These are phyloP conservation scores for Aquilaria agallochum DNA, from an alignment of 441 rosid genomes.

Conservation along the genomic window DNA sequence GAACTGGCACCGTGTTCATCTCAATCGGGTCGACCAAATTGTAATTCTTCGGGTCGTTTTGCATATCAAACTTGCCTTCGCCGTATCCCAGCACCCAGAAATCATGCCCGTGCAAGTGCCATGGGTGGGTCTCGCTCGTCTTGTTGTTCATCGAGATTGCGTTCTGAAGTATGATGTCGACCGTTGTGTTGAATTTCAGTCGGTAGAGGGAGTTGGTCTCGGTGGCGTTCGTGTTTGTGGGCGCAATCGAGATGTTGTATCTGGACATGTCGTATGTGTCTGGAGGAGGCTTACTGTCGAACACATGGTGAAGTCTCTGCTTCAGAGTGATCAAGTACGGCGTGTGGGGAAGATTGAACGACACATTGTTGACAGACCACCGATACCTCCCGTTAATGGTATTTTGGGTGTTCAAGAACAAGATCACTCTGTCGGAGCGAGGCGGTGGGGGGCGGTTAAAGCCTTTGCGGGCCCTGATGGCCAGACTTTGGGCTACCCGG, in stretches of 20 bases:
- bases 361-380: conserved; percentile 73
- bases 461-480: conserved; percentile 44
- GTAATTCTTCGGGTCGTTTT: conserved; percentile 31
- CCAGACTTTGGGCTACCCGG: conserved; percentile 43
- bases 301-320: conserved; percentile 30
- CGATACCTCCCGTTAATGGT: conserved; percentile 24
- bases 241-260: conserved; percentile 23
- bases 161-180: conserved; percentile 67
- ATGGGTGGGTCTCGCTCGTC: conserved; percentile 77
- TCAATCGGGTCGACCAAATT: conserved; percentile 57
- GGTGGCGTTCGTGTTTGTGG: conserved; percentile 33
- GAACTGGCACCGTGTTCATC: conserved; percentile 78
- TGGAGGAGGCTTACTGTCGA: conserved; percentile 45
- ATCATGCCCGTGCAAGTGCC: conserved; percentile 91
- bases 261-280: conserved; percentile 24
- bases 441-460: conserved; percentile 38
- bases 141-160: conserved; percentile 34
- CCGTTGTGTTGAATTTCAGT: conserved; percentile 42
- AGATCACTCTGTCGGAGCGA: conserved; percentile 36
- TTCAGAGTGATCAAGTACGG: conserved; percentile 60
- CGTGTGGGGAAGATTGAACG: conserved; percentile 46
- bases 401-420: conserved; percentile 67
- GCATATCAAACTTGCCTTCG: conserved; percentile 42
- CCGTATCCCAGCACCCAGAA: conserved; percentile 81
- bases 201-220: conserved; percentile 35